Base-by-base conservation (phyloP, 495 filamentous ascomycete genomes). In the Endocarpon pusillum region DNA sequence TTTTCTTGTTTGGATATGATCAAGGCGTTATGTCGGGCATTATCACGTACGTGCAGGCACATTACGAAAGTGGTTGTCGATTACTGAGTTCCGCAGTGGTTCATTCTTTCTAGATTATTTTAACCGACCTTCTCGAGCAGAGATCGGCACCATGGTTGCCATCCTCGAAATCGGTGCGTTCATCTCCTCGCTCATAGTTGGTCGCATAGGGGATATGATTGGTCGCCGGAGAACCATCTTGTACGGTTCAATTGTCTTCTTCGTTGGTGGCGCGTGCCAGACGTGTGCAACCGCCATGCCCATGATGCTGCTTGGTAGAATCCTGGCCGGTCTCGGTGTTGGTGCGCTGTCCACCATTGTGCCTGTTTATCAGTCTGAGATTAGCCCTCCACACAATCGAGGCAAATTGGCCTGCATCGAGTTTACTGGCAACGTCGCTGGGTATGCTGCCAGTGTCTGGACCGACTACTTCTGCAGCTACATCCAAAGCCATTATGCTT, bases 21-120 rank as follows among this genome's bases (percentile, higher is more conserved):
- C 89, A 97, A 55, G 89, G 89, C 39, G 89, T 97, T 30, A 96
- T 94, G 89, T 96, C 91, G 39, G 91, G 89, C 26, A 92, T 97
- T 48, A 94, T 97, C 58, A 94, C 81, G 85, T 94, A 66, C 44
- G 81, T 66, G 10, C 11, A n/a, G 9, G 33, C 32, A 3, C 27
- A 4, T 27, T 15, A 14, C 31, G 12, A 7, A 18, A 7, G n/a
- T 1, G 14, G n/a, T 3, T 12, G 7, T 25, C 11, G 6, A 12
- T 30, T 35, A 38, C 33, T 30, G 5, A 7, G 28, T 31, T 14
- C 5, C n/a, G 7, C 36, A 94, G 87, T 27, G 85, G 85, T 25
- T 63, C 64, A 35, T 78, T 78, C 50, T 97, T 97, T 51, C 78
- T 71, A 50, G 73, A 81, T 45, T 94, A 94, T 50, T 96, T 96